Evolutionary conservation across 345 rosid genomes (phyloP).

Genomic region (Garcia nutans): DNA sequence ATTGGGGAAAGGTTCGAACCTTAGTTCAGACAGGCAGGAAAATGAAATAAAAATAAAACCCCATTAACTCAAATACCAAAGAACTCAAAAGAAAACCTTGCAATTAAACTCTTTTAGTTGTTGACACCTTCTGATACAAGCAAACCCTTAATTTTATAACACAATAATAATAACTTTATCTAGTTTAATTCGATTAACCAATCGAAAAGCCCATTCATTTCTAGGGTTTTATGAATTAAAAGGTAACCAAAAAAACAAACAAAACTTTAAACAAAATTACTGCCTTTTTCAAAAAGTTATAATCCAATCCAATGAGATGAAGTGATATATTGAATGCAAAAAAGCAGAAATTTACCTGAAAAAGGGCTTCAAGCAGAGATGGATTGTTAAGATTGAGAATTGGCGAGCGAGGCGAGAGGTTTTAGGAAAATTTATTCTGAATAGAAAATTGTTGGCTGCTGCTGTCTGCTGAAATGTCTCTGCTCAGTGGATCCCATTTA

Average conservation of each 20-base stretch:
- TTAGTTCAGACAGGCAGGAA: neutral
- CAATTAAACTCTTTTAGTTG: neutral
- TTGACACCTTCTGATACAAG: neutral
- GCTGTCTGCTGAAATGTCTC: neutral
- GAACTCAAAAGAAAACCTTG: neutral
- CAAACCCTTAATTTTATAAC: neutral
- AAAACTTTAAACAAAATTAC: neutral
- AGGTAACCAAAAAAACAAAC: neutral
- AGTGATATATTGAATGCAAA: neutral
- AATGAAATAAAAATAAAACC: neutral
- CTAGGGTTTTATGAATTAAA: neutral
- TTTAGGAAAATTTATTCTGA: neutral
- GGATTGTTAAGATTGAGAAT: neutral
- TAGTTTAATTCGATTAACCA: neutral
- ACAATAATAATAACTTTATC: neutral
- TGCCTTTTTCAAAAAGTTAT: neutral
- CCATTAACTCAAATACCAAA: neutral
- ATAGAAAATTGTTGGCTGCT: neutral
- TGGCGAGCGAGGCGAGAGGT: neutral
- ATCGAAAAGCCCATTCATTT: neutral
- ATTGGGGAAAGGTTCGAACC: neutral
- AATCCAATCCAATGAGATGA: neutral
- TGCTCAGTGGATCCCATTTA: neutral
- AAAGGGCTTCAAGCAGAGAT: neutral
- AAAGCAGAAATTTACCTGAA: neutral